Conservation (phyloP, 306 rosid genomes). For the Vigna trinervia region DNA sequence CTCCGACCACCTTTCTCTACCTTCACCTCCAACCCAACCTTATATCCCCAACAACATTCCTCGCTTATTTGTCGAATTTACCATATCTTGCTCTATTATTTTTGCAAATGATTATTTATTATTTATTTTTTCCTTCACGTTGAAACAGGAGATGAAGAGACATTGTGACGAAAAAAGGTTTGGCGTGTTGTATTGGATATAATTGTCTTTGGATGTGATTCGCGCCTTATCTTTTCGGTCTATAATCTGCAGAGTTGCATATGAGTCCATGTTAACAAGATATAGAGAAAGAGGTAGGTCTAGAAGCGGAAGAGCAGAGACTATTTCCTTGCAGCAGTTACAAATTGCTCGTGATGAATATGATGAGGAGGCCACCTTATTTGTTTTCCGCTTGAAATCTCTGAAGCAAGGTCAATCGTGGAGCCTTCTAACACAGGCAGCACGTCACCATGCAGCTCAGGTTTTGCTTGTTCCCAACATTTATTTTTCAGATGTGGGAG, state of each 20-base stretch:
- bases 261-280: constrained; percentile 64
- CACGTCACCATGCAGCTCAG: constrained; percentile 96
- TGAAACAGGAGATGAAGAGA: constrained; percentile 85
- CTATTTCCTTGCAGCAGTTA: constrained; percentile 67
- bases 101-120: neutral
- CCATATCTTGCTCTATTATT: constrained; percentile 19
- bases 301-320: constrained; percentile 63
- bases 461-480: constrained; percentile 45
- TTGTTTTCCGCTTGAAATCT: constrained; percentile 86
- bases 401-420: constrained; percentile 86
- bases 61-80: neutral
- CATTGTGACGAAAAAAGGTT: constrained; percentile 90
- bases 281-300: constrained; percentile 77
- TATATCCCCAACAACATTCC: neutral
- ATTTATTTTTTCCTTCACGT: constrained; percentile 41
- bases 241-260: constrained; percentile 65
- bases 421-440: constrained; percentile 91
- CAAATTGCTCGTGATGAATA: constrained; percentile 77
- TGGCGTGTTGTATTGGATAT: constrained; percentile 10
- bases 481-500: constrained; percentile 15
- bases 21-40: no score
- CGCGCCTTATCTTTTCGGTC: constrained; percentile 38
- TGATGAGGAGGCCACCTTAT: constrained; percentile 80
- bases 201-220: constrained; percentile 5
- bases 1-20: no score